A percentile compares a stretch with the other conserved stretches of the same genome.
These are phyloP conservation scores for Globisporangium emineosum DNA, from an alignment of 352 stramenopile genomes.

Conservation along the genomic window DNA sequence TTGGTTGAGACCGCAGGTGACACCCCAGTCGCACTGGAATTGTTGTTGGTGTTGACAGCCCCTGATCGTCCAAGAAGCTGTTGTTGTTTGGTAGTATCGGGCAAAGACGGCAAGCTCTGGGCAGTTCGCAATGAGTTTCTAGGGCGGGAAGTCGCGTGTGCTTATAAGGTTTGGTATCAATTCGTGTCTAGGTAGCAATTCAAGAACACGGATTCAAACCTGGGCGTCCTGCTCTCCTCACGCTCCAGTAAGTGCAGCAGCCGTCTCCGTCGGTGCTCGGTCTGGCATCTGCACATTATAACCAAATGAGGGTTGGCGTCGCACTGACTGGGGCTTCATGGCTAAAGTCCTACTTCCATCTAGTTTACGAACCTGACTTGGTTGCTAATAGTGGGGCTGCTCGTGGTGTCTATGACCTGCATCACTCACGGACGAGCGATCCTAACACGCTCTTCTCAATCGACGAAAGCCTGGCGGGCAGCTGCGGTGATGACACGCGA, in stretches of 20 bases:
- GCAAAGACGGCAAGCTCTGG: constrained; percentile 36
- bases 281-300: constrained; percentile 13
- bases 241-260: constrained; percentile 25
- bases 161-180: too few species aligned
- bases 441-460: background rate
- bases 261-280: constrained; percentile 20
- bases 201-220: constrained; percentile 5
- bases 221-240: constrained; percentile 21
- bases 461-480: too few species aligned
- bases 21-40: background rate
- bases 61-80: background rate
- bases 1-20: constrained; percentile 9
- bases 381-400: background rate
- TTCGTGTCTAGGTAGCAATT: too few species aligned
- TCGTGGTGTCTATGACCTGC: constrained; percentile 4
- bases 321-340: too few species aligned
- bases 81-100: constrained; percentile 10
- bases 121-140: constrained; percentile 16
- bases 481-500: background rate
- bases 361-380: constrained; percentile 2
- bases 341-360: too few species aligned
- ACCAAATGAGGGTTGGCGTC: background rate
- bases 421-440: background rate
- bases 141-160: background rate
- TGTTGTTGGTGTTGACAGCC: constrained; percentile 2